These are phyloP conservation scores for Lodderomyces elongisporus DNA, from an alignment of 1,139 yeast genomes.

Conservation along the genomic window DNA sequence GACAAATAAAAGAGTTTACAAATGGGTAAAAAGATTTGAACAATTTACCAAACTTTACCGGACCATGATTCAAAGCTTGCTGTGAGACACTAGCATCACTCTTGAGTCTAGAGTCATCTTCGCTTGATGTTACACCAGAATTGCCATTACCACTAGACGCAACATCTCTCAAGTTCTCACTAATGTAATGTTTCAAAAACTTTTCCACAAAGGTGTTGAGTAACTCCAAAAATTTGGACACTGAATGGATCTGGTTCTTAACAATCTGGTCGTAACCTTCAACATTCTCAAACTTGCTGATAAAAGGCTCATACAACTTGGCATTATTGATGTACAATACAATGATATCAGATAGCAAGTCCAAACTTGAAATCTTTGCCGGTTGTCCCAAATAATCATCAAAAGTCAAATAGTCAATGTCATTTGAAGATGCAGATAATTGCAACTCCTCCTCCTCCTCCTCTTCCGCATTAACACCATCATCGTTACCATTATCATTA, in stretches of 20 bases:
- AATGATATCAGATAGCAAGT: conserved; percentile 41
- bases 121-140: neutral
- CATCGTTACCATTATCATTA: too few species aligned
- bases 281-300: conserved; percentile 33
- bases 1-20: conserved; percentile 46
- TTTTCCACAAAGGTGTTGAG: conserved; percentile 15
- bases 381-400: conserved; percentile 20
- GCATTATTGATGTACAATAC: conserved; percentile 46
- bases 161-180: conserved; percentile 5
- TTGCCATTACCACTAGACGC: conserved; percentile 1
- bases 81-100: neutral
- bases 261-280: conserved; percentile 24
- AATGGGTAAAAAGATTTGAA: conserved; percentile 41
- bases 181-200: conserved; percentile 8
- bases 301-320: conserved; percentile 49
- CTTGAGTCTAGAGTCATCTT: neutral
- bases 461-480: neutral
- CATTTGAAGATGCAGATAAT: conserved; percentile 2
- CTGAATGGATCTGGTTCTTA: conserved; percentile 32
- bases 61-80: conserved; percentile 7
- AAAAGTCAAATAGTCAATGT: conserved; percentile 2
- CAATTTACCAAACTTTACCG: conserved; percentile 25
- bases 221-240: conserved; percentile 35
- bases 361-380: conserved; percentile 28
- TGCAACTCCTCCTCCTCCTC: neutral